Conservation (phyloP, 1,284 basidiomycete genomes). For the Cutaneotrichosporon daszewskae region DNA sequence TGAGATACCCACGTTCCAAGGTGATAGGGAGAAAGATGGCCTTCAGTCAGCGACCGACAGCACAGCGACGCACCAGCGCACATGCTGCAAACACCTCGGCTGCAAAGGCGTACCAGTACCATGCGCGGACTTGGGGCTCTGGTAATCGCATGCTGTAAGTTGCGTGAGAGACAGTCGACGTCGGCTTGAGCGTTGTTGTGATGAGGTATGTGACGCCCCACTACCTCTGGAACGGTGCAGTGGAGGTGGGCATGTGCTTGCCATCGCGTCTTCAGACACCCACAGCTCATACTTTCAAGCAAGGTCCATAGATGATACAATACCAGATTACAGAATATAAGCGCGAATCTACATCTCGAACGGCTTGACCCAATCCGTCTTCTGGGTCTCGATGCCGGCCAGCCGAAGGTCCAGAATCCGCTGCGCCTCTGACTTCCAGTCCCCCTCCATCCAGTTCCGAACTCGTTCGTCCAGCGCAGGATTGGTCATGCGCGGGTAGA, state of each 20-base stretch:
- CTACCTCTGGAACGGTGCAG: background rate
- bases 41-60: constrained; percentile 11
- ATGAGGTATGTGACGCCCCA: background rate
- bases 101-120: constrained; percentile 45
- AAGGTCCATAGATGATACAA: too few relatives aligned
- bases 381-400: constrained; percentile 68
- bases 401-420: too few relatives aligned
- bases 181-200: too few relatives aligned
- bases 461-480: too few relatives aligned
- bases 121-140: constrained; percentile 30
- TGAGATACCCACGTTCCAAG: constrained; percentile 35
- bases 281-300: too few relatives aligned
- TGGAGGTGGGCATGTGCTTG: too few relatives aligned
- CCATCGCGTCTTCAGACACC: too few relatives aligned
- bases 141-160: constrained; percentile 1
- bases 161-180: background rate
- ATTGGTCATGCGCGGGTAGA: too few relatives aligned
- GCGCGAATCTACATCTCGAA: constrained; percentile 56
- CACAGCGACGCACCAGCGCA: constrained; percentile 25
- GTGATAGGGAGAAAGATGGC: constrained; percentile 47
- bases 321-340: too few relatives aligned
- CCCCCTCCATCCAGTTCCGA: too few relatives aligned
- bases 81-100: constrained; percentile 44
- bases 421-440: too few relatives aligned
- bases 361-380: constrained; percentile 61